These are phyloP conservation scores for Zostera marina DNA, from an alignment of 116 monocot genomes.

Conservation along the genomic window DNA sequence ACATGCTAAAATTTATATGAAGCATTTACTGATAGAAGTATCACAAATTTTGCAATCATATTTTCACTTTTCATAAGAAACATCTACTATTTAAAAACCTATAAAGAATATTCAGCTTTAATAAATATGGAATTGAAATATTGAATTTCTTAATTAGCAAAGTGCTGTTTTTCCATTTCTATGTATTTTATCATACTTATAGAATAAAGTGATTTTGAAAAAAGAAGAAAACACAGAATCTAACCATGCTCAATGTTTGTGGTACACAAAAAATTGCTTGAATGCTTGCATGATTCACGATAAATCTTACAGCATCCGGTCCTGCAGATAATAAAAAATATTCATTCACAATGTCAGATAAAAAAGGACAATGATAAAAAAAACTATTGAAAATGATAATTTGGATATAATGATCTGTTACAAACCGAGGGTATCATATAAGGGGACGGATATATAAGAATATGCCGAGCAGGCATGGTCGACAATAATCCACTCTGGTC, in stretches of 20 bases:
- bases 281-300: slow-evolving; percentile 73
- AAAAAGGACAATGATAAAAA: background rate
- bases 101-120: too few relatives aligned
- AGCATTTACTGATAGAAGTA: too few relatives aligned
- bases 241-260: slow-evolving; percentile 70
- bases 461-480: slow-evolving; percentile 96
- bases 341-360: slow-evolving; percentile 2
- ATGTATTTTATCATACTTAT: background rate
- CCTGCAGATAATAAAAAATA: slow-evolving; percentile 33
- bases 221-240: slow-evolving; percentile 7
- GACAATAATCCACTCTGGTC: slow-evolving; percentile 93
- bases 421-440: slow-evolving; percentile 98
- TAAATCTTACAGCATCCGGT: slow-evolving; percentile 93
- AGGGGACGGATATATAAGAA: slow-evolving; percentile 84
- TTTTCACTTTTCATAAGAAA: too few relatives aligned
- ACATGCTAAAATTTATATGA: too few relatives aligned
- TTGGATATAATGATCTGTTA: background rate
- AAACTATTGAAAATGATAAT: background rate
- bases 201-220: background rate
- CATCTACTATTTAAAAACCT: too few relatives aligned
- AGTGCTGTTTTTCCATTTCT: too few relatives aligned
- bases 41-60: too few relatives aligned
- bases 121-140: too few relatives aligned
- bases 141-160: too few relatives aligned
- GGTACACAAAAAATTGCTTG: slow-evolving; percentile 89